Evolutionary conservation across 768 basidiomycete genomes (phyloP), one percentile per base, ranked within the genome.

Genomic region (Leccinellum rugosiceps): DNA sequence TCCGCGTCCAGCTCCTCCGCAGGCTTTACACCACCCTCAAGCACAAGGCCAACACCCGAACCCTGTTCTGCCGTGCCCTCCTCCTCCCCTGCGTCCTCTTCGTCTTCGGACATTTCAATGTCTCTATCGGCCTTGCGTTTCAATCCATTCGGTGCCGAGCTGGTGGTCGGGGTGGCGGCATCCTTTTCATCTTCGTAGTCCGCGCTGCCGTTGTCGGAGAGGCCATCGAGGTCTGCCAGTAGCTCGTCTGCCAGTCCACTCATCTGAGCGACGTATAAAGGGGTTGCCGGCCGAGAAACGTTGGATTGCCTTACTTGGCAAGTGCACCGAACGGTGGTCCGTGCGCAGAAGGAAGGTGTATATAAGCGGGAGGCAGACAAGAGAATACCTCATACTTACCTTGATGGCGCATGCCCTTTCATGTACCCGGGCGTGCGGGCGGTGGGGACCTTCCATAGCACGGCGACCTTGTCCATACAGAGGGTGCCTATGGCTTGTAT

Each of bases 1-100:
- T 96, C 95, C 28, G 79, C 86, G 69, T 98, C 94, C 45, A 98
- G 78, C 75, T 99, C 95, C 38, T 98, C 94, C n/a, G 95, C 93
- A 14, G 96, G 96, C 63, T 83, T 85, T 13, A 95, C 78, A 10
- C 96, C 96, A 1, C 94, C 95, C 54, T 90, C 90, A 0, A 90
- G 78, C 5, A 92, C 86, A 14, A 95, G 78, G 6, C 79, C 80
- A 0, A 80, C 80, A 6, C 80, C 72, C 35, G 80, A 78, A 6
- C 60, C 72, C 34, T 72, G 70, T 48, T 72, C 75, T 50, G 77
- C 72, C 1, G 61, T 75, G 11, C 73, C 78, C 32, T 63, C 76
- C 25, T 73, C 73, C 21, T 68, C 75, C 32, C 68, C 75, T 19
- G 73, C 79, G 7, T 71, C 81, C 10, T 70, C 81, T 32, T 79